A percentile compares a stretch with the other conserved stretches of the same genome.
phyloP scores from a whole-genome alignment of 2,329 filamentous ascomycete species.

The Stemphylium beticola region DNA sequence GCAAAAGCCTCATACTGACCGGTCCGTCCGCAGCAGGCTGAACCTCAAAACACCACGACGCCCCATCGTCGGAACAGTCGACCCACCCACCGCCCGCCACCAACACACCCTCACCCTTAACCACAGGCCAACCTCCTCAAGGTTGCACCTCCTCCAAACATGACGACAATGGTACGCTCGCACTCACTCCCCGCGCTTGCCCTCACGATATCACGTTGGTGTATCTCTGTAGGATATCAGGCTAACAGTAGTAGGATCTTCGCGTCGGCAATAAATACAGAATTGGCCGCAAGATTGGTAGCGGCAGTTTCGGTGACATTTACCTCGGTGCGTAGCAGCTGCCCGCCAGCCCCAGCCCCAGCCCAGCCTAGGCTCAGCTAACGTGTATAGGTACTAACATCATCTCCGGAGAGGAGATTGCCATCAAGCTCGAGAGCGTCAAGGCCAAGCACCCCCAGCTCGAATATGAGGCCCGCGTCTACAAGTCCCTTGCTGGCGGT shows the following conservation, averaged over 20 bases:
- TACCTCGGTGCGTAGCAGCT: slow-evolving; percentile 71
- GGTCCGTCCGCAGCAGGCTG: slow-evolving; percentile 47
- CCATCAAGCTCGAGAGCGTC: slow-evolving; percentile 99
- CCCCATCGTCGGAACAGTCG: slow-evolving; percentile 28
- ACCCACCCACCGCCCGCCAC: slow-evolving; percentile 19
- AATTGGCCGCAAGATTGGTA: slow-evolving; percentile 98
- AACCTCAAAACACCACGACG: slow-evolving; percentile 37
- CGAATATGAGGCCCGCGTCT: slow-evolving; percentile 97
- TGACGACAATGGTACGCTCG: slow-evolving; percentile 68
- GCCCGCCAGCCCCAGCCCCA: not conserved
- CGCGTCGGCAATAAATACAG: slow-evolving; percentile 99
- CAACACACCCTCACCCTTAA: slow-evolving; percentile 16
- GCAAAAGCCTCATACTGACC: slow-evolving; percentile 51
- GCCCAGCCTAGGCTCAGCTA: slow-evolving; percentile 18
- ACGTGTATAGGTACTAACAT: slow-evolving; percentile 83
- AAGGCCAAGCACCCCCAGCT: slow-evolving; percentile 99
- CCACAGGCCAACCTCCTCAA: slow-evolving; percentile 42
- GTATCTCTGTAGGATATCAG: slow-evolving; percentile 18
- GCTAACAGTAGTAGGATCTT: slow-evolving; percentile 73
- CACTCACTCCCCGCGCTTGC: slow-evolving; percentile 41
- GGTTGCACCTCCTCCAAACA: slow-evolving; percentile 50
- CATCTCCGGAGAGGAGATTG: slow-evolving; percentile 98
- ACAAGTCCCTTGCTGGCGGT: slow-evolving; percentile 86
- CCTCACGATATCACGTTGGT: slow-evolving; percentile 19
- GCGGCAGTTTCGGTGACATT: slow-evolving; percentile 96